phyloP scores from a whole-genome alignment of 768 basidiomycete genomes.

The Amanita molliuscula region DNA sequence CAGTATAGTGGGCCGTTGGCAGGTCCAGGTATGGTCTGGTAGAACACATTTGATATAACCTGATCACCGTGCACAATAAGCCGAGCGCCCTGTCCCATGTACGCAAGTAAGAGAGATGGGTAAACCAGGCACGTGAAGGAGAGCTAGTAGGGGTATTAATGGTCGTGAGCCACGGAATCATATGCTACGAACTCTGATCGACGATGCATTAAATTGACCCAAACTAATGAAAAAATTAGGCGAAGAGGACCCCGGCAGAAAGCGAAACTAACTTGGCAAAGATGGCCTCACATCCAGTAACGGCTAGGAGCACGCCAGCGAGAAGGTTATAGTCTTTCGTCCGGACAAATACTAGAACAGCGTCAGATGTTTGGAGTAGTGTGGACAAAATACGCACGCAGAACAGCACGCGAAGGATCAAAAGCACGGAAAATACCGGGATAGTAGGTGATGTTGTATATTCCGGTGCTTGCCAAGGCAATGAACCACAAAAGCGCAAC shows the following conservation, averaged over 20 bases:
- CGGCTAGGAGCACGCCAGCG: conserved; percentile 49
- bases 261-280: conserved; percentile 46
- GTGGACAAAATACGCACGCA: conserved; percentile 29
- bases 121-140: conserved; percentile 46
- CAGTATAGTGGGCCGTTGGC: conserved; percentile 47
- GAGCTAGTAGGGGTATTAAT: conserved; percentile 29
- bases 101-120: conserved; percentile 50
- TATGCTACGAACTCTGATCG: conserved; percentile 35
- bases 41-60: conserved; percentile 50
- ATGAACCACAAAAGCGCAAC: conserved; percentile 49
- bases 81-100: conserved; percentile 63
- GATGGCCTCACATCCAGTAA: conserved; percentile 62
- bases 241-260: not conserved
- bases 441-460: conserved; percentile 43
- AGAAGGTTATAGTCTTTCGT: conserved; percentile 52
- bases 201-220: conserved; percentile 54
- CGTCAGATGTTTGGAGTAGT: not conserved
- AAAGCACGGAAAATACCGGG: conserved; percentile 58
- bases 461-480: conserved; percentile 40
- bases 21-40: conserved; percentile 51
- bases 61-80: conserved; percentile 39
- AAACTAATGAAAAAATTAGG: conserved; percentile 25
- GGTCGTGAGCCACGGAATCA: not conserved
- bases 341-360: conserved; percentile 45
- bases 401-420: conserved; percentile 57